phyloP scores from a whole-genome alignment of 495 filamentous ascomycete genomes.

The Niebla homalea region DNA sequence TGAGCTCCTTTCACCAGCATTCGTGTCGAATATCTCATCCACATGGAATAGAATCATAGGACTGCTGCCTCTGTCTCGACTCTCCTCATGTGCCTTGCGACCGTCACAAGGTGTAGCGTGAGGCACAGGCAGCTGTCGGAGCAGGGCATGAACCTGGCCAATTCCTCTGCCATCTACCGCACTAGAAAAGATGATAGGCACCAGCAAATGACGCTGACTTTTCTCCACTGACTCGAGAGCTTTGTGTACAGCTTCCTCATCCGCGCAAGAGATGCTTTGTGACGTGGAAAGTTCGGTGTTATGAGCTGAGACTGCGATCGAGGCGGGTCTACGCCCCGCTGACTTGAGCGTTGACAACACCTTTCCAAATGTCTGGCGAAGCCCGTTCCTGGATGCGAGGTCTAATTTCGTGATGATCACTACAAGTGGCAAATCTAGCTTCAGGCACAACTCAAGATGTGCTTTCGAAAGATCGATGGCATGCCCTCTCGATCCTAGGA shows the following conservation, averaged over 20 bases:
- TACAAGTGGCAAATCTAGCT: slow-evolving; percentile 57
- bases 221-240: slow-evolving; percentile 29
- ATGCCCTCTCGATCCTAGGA: slow-evolving; percentile 34
- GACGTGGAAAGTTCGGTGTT: slow-evolving; percentile 21
- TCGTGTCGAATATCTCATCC: slow-evolving; percentile 63
- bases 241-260: slow-evolving; percentile 39
- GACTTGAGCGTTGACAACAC: slow-evolving; percentile 68
- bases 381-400: slow-evolving; percentile 55
- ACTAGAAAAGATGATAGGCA: slow-evolving; percentile 83
- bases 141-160: slow-evolving; percentile 64
- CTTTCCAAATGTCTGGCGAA: slow-evolving; percentile 55
- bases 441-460: slow-evolving; percentile 78
- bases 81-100: neutral
- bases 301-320: slow-evolving; percentile 38
- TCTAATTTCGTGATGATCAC: slow-evolving; percentile 87
- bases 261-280: slow-evolving; percentile 28
- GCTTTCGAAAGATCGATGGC: slow-evolving; percentile 60
- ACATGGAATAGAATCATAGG: slow-evolving; percentile 65
- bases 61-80: slow-evolving; percentile 27
- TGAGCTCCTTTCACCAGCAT: slow-evolving; percentile 21
- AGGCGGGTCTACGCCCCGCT: slow-evolving; percentile 54
- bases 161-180: slow-evolving; percentile 77
- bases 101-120: slow-evolving; percentile 16
- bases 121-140: slow-evolving; percentile 60
- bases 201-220: slow-evolving; percentile 37